Evolutionary conservation across 495 filamentous ascomycete genomes (phyloP), one percentile per base, ranked within the genome.

Genomic region (Penicillium malachiteum): DNA sequence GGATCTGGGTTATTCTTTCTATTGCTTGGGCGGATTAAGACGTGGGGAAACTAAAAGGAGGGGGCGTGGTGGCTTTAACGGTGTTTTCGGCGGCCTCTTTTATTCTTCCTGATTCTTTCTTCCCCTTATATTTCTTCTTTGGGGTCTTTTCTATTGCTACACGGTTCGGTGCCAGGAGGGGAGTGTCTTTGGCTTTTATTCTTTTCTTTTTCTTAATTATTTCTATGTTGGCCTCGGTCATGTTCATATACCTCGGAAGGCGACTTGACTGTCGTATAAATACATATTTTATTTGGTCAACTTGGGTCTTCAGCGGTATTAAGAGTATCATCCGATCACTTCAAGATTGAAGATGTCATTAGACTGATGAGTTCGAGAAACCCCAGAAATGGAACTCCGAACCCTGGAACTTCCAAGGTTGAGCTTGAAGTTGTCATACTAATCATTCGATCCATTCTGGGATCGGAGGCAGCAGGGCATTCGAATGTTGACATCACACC

Each of bases 31-130:
- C 48, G 50, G 54, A 52, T 57, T 31, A 56, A 58, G 53, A 65
- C 35, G 16, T 48, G 42, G 39, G 64, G 44, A 34, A 47, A 48
- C 37, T 34, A 62, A 67, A 66, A 56, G 21, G 21, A 14, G 58
- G 55, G 46, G 64, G 60, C 52, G 60, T 57, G 57, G 55, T 67
- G 66, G 62, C 64, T 69, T 64, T 60, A 56, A 26, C 48, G 71
- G 71, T 70, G 71, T 74, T 74, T 39, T 54, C 33, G 54, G 62
- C 21, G 55, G 52, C 52, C 47, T 54, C 52, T 51, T 58, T 44
- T 50, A 59, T 34, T 41, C 38, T 43, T 52, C 21, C 21, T 26
- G 21, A 4, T 26, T 43, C 3, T 52, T 52, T 32, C 7, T 44
- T 53, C 33, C 12, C 17, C 37, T 40, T 48, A 55, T 53, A 48